A percentile compares a stretch with the other conserved stretches of the same genome.
Evolutionary conservation across 805 yeast species (phyloP).

Genomic region (Nakazawaea molendinolei): DNA sequence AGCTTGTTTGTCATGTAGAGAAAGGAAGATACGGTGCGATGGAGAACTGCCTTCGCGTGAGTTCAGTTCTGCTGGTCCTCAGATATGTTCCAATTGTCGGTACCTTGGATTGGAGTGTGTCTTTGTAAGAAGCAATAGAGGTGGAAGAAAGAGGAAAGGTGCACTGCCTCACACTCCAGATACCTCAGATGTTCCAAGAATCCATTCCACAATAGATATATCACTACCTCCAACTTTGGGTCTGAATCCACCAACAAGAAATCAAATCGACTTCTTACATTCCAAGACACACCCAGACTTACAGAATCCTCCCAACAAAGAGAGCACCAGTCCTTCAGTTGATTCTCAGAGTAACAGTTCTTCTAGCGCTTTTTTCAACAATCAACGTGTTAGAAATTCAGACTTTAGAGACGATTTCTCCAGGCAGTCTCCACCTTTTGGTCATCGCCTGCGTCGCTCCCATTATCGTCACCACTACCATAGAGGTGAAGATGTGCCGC

Average conservation of each 20-base stretch:
- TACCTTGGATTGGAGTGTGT: slow-evolving; percentile 41
- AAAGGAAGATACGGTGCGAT: slow-evolving; percentile 60
- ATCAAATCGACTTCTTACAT: slow-evolving; percentile 6
- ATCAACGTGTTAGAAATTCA: slow-evolving; percentile 1
- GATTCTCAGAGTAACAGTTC: slow-evolving; percentile 3
- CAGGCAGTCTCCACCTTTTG: slow-evolving; percentile 9
- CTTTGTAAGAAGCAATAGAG: slow-evolving; percentile 50
- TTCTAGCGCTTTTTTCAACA: slow-evolving; percentile 1
- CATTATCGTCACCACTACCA: slow-evolving; percentile 9
- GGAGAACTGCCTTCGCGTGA: slow-evolving; percentile 35
- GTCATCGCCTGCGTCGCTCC: slow-evolving; percentile 11
- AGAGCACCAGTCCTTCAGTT: slow-evolving; percentile 6
- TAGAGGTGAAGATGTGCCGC: slow-evolving; percentile 3
- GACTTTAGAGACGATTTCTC: slow-evolving; percentile 1
- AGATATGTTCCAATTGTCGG: slow-evolving; percentile 43
- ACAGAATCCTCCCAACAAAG: background rate
- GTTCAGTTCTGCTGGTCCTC: slow-evolving; percentile 15
- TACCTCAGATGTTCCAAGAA: background rate
- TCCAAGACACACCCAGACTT: background rate
- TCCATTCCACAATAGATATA: background rate
- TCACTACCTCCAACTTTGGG: background rate
- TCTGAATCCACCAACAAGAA: slow-evolving; percentile 2
- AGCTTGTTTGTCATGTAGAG: slow-evolving; percentile 60
- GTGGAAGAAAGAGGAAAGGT: slow-evolving; percentile 43
- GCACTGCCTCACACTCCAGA: slow-evolving; percentile 1